phyloP scores from a whole-genome alignment of 345 rosid species.

The Aethionema arabicum region DNA sequence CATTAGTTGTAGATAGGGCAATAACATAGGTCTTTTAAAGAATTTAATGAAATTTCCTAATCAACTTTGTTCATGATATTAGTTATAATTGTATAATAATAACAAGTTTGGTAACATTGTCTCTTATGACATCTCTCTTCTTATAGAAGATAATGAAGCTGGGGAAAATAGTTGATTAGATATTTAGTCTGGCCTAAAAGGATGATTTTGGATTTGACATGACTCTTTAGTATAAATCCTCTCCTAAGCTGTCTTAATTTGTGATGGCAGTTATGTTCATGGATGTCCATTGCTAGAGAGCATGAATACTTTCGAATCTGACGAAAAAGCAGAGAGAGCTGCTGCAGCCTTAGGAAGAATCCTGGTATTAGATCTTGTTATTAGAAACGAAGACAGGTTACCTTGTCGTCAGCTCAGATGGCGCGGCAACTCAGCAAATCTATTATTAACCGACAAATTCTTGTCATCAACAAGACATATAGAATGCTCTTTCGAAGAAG shows the following conservation, averaged over 20 bases:
- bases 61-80: not conserved
- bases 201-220: slow-evolving; percentile 18
- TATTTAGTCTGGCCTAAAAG: slow-evolving; percentile 15
- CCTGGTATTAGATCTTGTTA: slow-evolving; percentile 87
- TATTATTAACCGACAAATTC: slow-evolving; percentile 72
- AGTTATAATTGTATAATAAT: not conserved
- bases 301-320: slow-evolving; percentile 67
- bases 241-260: slow-evolving; percentile 24
- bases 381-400: slow-evolving; percentile 94
- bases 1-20: too few relatives aligned
- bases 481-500: slow-evolving; percentile 60
- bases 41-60: not conserved
- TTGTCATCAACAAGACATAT: slow-evolving; percentile 39
- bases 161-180: slow-evolving; percentile 4
- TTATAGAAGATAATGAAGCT: not conserved
- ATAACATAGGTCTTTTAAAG: too few relatives aligned
- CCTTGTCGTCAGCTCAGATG: slow-evolving; percentile 92
- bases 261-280: slow-evolving; percentile 79
- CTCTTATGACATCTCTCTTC: slow-evolving; percentile 1
- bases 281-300: slow-evolving; percentile 91
- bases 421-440: slow-evolving; percentile 97
- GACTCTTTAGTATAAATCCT: slow-evolving; percentile 4
- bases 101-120: not conserved
- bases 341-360: slow-evolving; percentile 88
- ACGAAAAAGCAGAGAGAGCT: slow-evolving; percentile 69